Conservation (phyloP, 2,329 filamentous ascomycete species). For the Endoconidiophora polonica region DNA sequence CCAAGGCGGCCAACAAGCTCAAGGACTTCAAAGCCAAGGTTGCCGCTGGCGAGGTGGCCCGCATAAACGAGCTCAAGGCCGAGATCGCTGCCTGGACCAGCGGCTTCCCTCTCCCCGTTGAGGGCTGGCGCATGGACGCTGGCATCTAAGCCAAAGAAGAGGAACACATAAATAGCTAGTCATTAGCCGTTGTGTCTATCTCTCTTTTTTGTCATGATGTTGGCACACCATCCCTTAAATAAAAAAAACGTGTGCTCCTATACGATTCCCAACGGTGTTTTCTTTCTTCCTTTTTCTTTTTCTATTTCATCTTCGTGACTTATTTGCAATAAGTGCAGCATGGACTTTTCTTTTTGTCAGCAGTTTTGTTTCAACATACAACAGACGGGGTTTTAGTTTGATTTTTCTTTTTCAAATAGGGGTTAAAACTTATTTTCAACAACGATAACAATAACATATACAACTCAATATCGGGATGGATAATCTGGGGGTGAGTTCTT, state of each 20-base stretch:
- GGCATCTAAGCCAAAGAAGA: constrained; percentile 29
- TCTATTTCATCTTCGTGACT: not conserved
- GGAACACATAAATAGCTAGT: not conserved
- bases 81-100: constrained; percentile 80
- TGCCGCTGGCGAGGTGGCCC: constrained; percentile 54
- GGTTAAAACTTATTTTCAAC: no score
- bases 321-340: no score
- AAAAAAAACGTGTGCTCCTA: not conserved
- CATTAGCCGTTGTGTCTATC: not conserved
- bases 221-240: not conserved
- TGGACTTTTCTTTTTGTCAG: not conserved
- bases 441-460: no score
- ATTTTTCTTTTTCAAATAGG: no score
- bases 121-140: constrained; percentile 49
- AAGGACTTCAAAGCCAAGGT: constrained; percentile 99
- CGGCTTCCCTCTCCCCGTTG: constrained; percentile 82
- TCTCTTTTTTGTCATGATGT: not conserved
- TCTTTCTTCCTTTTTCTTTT: constrained; percentile 4
- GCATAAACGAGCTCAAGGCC: constrained; percentile 73
- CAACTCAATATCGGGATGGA: no score
- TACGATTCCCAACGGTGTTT: not conserved
- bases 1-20: constrained; percentile 97
- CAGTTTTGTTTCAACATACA: constrained; percentile 11
- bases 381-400: constrained; percentile 8
- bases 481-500: no score